Evolutionary conservation across 2,329 filamentous ascomycete genomes (phyloP).

Genomic region (Periconia macrospinosa): DNA sequence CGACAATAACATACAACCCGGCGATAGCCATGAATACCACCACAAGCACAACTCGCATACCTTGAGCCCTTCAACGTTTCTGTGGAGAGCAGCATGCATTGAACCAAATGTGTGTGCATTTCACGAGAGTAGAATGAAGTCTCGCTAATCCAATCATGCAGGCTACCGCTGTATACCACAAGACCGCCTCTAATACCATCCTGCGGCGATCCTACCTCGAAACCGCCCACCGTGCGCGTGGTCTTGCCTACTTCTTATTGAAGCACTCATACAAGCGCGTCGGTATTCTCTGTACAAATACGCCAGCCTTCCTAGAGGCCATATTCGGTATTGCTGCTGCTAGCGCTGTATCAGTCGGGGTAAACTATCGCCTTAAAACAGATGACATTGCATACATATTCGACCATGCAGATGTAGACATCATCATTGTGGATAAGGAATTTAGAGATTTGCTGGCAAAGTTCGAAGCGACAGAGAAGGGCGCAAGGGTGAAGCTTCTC

Average conservation of each 20-base stretch:
- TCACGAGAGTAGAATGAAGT: background rate
- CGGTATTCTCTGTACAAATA: conserved; percentile 88
- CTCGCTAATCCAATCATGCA: conserved; percentile 22
- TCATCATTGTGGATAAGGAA: conserved; percentile 84
- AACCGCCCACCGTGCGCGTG: conserved; percentile 81
- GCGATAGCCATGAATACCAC: conserved; percentile 44
- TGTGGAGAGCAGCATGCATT: conserved; percentile 82
- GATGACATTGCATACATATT: conserved; percentile 93
- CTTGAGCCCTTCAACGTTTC: conserved; percentile 83
- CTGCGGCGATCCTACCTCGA: conserved; percentile 78
- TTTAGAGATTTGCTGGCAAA: conserved; percentile 69
- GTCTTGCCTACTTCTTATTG: conserved; percentile 83
- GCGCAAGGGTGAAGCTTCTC: conserved; percentile 67
- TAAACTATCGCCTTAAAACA: conserved; percentile 74
- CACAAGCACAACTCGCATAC: conserved; percentile 68
- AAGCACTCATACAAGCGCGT: conserved; percentile 75
- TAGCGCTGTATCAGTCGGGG: conserved; percentile 73
- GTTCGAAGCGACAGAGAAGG: conserved; percentile 57
- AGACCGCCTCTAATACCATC: conserved; percentile 74
- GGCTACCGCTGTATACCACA: conserved; percentile 82
- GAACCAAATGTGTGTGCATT: conserved; percentile 69
- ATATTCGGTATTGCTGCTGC: conserved; percentile 86
- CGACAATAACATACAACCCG: conserved; percentile 40
- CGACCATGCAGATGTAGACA: conserved; percentile 80
- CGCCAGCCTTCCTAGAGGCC: conserved; percentile 87